Conservation (phyloP, 805 yeast genomes). For the Candida yuanshanica region DNA sequence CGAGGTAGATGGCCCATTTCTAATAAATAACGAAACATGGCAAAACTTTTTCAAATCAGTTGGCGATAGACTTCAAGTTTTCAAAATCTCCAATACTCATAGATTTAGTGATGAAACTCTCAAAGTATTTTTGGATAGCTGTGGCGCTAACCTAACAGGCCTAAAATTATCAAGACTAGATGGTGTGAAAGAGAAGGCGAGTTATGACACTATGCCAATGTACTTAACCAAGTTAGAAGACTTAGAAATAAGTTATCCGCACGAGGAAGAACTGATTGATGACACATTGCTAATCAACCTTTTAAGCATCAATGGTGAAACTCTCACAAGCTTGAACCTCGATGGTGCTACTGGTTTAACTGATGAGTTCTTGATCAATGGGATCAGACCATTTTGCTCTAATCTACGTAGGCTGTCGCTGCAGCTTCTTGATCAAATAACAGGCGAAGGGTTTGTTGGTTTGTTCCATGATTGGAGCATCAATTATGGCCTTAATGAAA, state of each 20-base stretch:
- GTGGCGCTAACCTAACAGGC: slow-evolving; percentile 49
- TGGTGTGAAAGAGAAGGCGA: slow-evolving; percentile 53
- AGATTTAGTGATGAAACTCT: slow-evolving; percentile 68
- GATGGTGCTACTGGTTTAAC: slow-evolving; percentile 74
- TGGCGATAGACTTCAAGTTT: slow-evolving; percentile 47
- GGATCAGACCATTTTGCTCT: slow-evolving; percentile 52
- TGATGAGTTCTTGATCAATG: slow-evolving; percentile 53
- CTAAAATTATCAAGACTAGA: slow-evolving; percentile 67
- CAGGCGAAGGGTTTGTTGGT: slow-evolving; percentile 58
- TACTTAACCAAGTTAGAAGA: slow-evolving; percentile 47
- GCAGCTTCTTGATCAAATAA: slow-evolving; percentile 52
- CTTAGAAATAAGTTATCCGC: slow-evolving; percentile 66
- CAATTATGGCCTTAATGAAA: slow-evolving; percentile 53
- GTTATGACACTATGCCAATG: slow-evolving; percentile 62
- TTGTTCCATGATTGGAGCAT: slow-evolving; percentile 52
- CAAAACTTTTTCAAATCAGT: slow-evolving; percentile 57
- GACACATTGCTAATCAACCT: slow-evolving; percentile 64
- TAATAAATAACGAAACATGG: slow-evolving; percentile 78
- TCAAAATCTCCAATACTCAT: slow-evolving; percentile 77
- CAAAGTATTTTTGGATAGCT: slow-evolving; percentile 52
- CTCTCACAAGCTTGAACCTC: slow-evolving; percentile 50
- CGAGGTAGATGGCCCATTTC: slow-evolving; percentile 83
- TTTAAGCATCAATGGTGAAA: slow-evolving; percentile 55
- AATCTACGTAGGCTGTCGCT: slow-evolving; percentile 55
- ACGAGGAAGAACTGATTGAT: slow-evolving; percentile 54